Base-by-base conservation (phyloP, 371 early-diverging fungal genomes). In the Mucor lusitanicus region DNA sequence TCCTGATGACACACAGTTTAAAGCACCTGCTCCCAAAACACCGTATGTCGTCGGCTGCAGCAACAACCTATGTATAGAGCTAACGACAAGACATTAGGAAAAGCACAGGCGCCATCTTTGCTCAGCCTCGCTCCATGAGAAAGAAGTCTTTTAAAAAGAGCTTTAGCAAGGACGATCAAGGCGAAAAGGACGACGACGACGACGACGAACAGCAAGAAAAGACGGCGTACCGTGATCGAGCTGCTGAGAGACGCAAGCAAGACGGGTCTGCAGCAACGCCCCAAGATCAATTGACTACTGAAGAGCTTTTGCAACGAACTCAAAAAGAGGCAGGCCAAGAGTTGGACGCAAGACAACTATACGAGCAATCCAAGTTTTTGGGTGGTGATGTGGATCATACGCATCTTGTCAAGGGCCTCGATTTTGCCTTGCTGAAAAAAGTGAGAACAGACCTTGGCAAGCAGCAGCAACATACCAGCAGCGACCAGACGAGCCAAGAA, bases 331-430 rank as follows among this genome's bases (percentile, higher is more conserved):
- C 68, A 3, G 75, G 72, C 17, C 70, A 75, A 59, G 73, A 74
- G 60, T 69, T 88, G 4, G 82, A 88, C 46, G 76, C 84, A 0
- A 78, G 82, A 30, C 77, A 83, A 11, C 54, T 85, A 0, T 91
- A 90, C 64, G 92, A 94, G 71, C 92, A 92, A 72, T 92, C 92
- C 19, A 95, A 97, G 73, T 95, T 85, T 69, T 77, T 97, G 17
- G 97, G 96, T 60, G 97, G 97, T 32, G 95, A 94, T 77, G 75
- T 84, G 2, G 81, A 88, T 28, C 94, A 92, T 69, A 95, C 97
- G 3, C 97, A 96, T 81, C 77, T 96, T 60, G 97, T 97, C 53
- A 95, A 94, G 63, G 97, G 97, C 15, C 80, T 97, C 13, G 97
- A 96, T 73, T 94, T 80, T 77, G 86, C 92, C 1, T 81, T 97